Evolutionary conservation across 805 yeast species (phyloP).

Genomic region (Kurtzmaniella fragi): DNA sequence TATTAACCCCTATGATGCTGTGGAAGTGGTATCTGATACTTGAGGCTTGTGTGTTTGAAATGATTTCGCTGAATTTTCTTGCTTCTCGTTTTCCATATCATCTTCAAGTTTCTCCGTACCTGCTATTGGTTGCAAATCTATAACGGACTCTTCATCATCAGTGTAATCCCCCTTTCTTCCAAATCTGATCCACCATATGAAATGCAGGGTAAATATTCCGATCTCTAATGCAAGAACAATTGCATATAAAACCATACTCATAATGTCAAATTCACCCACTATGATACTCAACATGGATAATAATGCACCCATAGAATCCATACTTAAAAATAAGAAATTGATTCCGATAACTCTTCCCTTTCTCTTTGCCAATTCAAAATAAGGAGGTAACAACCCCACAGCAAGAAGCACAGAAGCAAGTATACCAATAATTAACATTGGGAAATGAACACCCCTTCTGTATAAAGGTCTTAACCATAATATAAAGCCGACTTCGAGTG

Average conservation of each 20-base stretch:
- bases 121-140: too few relatives aligned
- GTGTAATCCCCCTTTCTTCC: constrained; percentile 16
- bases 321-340: constrained; percentile 67
- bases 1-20: too few relatives aligned
- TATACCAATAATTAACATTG: constrained; percentile 73
- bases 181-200: constrained; percentile 53
- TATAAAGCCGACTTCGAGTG: constrained; percentile 65
- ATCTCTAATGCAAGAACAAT: constrained; percentile 70
- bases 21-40: too few relatives aligned
- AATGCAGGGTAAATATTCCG: constrained; percentile 70
- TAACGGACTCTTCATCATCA: too few relatives aligned
- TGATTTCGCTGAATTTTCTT: too few relatives aligned
- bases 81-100: too few relatives aligned
- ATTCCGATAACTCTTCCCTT: constrained; percentile 85
- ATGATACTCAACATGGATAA: constrained; percentile 59
- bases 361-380: constrained; percentile 74
- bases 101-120: too few relatives aligned
- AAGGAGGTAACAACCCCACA: constrained; percentile 82
- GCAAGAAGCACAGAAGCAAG: constrained; percentile 74
- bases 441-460: constrained; percentile 58
- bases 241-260: constrained; percentile 74
- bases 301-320: constrained; percentile 79
- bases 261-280: constrained; percentile 61
- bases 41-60: too few relatives aligned
- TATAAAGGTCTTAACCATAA: constrained; percentile 61